Evolutionary conservation across 1,284 basidiomycete species (phyloP).

Genomic region (Coniophora puteana): DNA sequence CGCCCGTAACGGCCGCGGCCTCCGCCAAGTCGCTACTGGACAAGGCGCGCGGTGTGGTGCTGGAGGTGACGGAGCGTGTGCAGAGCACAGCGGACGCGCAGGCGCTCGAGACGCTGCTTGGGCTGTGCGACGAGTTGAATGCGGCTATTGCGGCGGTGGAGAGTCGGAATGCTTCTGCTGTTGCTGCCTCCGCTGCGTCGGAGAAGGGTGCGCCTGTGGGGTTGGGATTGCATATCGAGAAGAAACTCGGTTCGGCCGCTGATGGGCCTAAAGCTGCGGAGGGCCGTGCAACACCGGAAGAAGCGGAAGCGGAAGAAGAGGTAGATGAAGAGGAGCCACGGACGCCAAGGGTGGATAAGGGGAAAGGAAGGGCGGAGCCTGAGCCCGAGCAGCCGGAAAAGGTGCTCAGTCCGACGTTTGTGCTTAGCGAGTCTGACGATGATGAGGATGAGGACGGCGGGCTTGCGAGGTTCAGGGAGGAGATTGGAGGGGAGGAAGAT

Average conservation of each 20-base stretch:
- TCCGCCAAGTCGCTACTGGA: slow-evolving; percentile 34
- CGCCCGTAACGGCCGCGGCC: not conserved
- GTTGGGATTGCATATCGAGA: slow-evolving; percentile 42
- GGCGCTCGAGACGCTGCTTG: slow-evolving; percentile 63
- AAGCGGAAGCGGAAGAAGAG: slow-evolving; percentile 17
- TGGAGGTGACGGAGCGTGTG: slow-evolving; percentile 47
- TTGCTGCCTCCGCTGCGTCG: slow-evolving; percentile 30
- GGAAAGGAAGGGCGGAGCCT: slow-evolving; percentile 65
- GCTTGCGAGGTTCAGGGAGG: slow-evolving; percentile 26
- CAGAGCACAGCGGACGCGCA: slow-evolving; percentile 59
- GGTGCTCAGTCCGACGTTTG: slow-evolving; percentile 68
- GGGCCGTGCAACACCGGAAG: too few species aligned
- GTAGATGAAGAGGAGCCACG: slow-evolving; percentile 40
- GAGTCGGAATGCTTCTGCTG: too few species aligned
- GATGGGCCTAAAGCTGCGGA: slow-evolving; percentile 10
- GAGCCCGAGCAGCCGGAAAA: slow-evolving; percentile 64
- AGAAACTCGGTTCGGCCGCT: slow-evolving; percentile 10
- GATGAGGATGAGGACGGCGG: slow-evolving; percentile 46
- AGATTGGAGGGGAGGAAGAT: slow-evolving; percentile 31
- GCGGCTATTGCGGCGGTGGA: slow-evolving; percentile 43
- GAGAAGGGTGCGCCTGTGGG: slow-evolving; percentile 35
- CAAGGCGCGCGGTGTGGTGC: slow-evolving; percentile 49
- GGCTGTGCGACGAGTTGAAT: slow-evolving; percentile 69
- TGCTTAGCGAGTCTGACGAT: slow-evolving; percentile 61
- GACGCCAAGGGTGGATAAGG: slow-evolving; percentile 70